A percentile compares a stretch with the other conserved stretches of the same genome.
Conservation (phyloP, 306 rosid genomes). For the Trifolium pratense region DNA sequence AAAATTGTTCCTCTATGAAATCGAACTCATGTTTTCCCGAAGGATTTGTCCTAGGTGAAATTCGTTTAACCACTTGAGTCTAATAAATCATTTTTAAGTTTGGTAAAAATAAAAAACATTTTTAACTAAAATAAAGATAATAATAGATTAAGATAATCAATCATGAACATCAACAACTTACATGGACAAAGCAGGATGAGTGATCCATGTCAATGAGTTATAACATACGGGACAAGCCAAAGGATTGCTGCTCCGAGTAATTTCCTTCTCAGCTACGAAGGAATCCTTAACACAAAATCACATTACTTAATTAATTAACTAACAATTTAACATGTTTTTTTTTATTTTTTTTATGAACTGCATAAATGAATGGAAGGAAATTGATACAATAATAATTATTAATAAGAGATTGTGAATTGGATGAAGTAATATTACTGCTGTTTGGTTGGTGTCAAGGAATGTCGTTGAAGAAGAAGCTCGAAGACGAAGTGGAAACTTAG, state of each 20-base stretch:
- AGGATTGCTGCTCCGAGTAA: constrained; percentile 38
- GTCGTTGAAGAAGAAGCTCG: constrained; percentile 59
- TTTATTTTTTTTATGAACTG: not conserved
- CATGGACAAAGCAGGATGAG: constrained; percentile 58
- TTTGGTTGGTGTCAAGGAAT: constrained; percentile 44
- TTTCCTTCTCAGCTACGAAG: constrained; percentile 53
- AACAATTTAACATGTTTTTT: not conserved
- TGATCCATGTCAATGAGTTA: constrained; percentile 50
- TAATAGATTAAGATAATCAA: too few species aligned
- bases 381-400: not conserved
- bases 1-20: too few species aligned
- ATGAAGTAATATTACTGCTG: constrained; percentile 38
- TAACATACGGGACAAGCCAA: constrained; percentile 91
- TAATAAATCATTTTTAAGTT: too few species aligned
- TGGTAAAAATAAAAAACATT: too few species aligned
- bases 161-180: constrained; percentile 42
- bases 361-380: not conserved
- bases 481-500: constrained; percentile 39
- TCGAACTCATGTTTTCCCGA: too few species aligned
- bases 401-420: not conserved
- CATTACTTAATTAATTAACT: not conserved
- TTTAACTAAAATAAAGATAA: not conserved
- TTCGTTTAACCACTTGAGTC: too few species aligned
- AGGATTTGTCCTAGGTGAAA: too few species aligned
- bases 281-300: constrained; percentile 51